Base-by-base conservation (phyloP, 108 stramenopile genomes). In the Skeletonema potamos region DNA sequence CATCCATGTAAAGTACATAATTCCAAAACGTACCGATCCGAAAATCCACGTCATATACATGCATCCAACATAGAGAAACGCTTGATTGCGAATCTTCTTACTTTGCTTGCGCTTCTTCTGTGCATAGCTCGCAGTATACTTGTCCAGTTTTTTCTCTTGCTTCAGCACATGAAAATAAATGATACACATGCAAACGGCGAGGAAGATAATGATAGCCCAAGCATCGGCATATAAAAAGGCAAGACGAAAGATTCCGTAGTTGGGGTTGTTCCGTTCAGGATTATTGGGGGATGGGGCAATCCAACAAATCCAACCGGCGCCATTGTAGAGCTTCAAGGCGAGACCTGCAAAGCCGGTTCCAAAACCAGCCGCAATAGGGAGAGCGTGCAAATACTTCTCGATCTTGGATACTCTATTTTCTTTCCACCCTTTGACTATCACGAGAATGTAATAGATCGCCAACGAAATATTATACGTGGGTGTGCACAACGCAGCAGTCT, bases 361-460 rank as follows among this genome's bases (percentile, higher is more conserved):
- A 0, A 70, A 62, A 13, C 41, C 61, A n/a, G 33, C n/a, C 7
- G 44, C 8, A 15, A 70, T 39, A 17, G 70, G 61, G n/a, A 70
- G 1, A 9, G 43, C 62, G 20, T 70, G 70, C 36, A 70, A 12
- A 6, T 44, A 62, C 13, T 39, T 39, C 41, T 70, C 70, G 6
- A 70, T 26, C 41, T 41, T 57, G 18, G 13, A 20, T 18, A 76
- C 15, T 4, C 32, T 17, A 12, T 54, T 6, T 32, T 76, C 68
- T 48, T 70, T 63, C 75, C 75, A 76, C 28, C 59, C 58, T 27
- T 34, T 44, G 10, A 28, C 33, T 26, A 76, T 58, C 15, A 68
- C 58, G 6, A 76, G 60, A 18, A 70, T 29, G 30, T 76, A 76
- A 54, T 76, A 76, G 30, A 70, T 70, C 39, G 68, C 24, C 75